These are phyloP conservation scores for Penicillium ucsense DNA, from an alignment of 495 filamentous ascomycete genomes.

Conservation along the genomic window DNA sequence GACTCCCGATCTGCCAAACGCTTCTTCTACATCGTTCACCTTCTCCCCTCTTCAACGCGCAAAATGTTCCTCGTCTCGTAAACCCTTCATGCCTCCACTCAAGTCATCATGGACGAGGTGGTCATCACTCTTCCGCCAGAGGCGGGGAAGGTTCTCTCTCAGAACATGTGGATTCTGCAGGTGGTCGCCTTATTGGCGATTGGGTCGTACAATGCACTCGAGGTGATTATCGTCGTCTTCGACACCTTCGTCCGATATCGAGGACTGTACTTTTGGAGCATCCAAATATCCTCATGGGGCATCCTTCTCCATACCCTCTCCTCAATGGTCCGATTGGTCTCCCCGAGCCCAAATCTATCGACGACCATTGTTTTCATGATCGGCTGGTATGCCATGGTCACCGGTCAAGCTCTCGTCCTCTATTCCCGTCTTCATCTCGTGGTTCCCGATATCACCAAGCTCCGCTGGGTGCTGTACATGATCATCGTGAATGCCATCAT, in stretches of 20 bases:
- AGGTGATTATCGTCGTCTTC: constrained; percentile 24
- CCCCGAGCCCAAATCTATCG: background rate
- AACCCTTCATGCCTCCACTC: background rate
- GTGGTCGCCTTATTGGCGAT: constrained; percentile 16
- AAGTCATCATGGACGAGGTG: constrained; percentile 8
- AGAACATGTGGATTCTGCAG: constrained; percentile 4
- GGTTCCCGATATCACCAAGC: constrained; percentile 22
- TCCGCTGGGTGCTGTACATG: constrained; percentile 41
- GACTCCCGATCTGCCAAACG: too few species aligned
- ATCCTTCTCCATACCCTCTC: constrained; percentile 18
- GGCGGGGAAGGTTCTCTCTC: constrained; percentile 1
- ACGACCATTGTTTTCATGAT: constrained; percentile 18
- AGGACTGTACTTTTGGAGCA: constrained; percentile 33
- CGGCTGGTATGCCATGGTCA: constrained; percentile 53
- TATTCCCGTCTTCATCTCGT: constrained; percentile 57
- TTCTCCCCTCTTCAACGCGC: background rate
- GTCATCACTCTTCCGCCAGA: constrained; percentile 4
- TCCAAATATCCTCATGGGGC: constrained; percentile 22
- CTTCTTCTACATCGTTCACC: background rate
- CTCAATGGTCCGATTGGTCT: constrained; percentile 1
- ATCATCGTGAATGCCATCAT: constrained; percentile 44
- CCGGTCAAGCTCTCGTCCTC: constrained; percentile 53
- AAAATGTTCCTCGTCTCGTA: background rate
- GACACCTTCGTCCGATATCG: constrained; percentile 22
- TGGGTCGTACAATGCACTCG: constrained; percentile 18